phyloP scores from a whole-genome alignment of 805 yeast species.

The Candida succiphila region DNA sequence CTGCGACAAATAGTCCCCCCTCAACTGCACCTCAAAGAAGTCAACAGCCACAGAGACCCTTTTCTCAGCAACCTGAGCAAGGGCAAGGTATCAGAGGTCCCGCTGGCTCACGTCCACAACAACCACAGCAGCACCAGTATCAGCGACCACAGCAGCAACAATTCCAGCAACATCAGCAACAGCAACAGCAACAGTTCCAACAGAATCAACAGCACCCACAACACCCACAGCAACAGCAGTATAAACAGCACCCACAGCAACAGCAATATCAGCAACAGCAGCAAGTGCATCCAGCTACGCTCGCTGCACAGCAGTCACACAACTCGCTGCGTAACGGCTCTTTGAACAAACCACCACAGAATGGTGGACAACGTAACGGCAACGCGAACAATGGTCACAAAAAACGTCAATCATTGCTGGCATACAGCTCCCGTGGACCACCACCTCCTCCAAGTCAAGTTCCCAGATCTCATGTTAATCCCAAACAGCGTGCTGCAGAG shows the following conservation, averaged over 20 bases:
- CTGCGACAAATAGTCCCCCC: conserved; percentile 2
- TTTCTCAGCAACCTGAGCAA: conserved; percentile 1
- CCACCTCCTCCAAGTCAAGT: too few species aligned
- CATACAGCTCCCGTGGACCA: too few species aligned
- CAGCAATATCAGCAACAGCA: conserved; percentile 10
- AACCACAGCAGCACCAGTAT: neutral
- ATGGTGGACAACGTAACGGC: too few species aligned
- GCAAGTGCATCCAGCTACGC: conserved; percentile 25
- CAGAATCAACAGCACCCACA: too few species aligned
- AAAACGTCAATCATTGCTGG: too few species aligned
- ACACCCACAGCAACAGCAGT: too few species aligned
- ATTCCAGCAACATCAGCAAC: neutral
- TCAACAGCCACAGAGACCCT: conserved; percentile 1
- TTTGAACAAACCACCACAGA: too few species aligned
- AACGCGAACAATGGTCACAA: too few species aligned
- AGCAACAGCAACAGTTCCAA: conserved; percentile 1
- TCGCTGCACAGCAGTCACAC: too few species aligned
- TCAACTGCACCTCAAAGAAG: conserved; percentile 10
- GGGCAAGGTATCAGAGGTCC: conserved; percentile 6
- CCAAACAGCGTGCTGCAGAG: conserved; percentile 35
- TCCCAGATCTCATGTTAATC: conserved; percentile 21
- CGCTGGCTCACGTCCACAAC: neutral
- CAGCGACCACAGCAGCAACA: conserved; percentile 1
- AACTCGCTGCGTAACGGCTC: too few species aligned
- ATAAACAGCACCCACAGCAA: too few species aligned